A percentile compares a stretch with the other conserved stretches of the same genome.
These are phyloP conservation scores for Rauvolfia tetraphylla DNA, from an alignment of 257 asterid species.

Conservation along the genomic window DNA sequence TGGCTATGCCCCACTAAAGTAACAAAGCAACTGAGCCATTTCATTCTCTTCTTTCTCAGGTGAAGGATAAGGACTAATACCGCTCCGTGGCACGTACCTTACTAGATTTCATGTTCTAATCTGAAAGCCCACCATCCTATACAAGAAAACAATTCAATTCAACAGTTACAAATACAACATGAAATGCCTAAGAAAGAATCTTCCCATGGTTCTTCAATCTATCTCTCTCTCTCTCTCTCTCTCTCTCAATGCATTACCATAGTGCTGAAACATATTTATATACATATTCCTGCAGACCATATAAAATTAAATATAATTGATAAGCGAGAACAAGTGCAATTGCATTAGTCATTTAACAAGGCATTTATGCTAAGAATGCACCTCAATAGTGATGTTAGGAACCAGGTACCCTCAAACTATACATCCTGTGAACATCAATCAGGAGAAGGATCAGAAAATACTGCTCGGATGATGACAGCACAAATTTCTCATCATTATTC, in stretches of 20 bases:
- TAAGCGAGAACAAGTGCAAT: not conserved
- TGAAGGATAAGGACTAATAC: conserved; percentile 64
- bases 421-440: conserved; percentile 83
- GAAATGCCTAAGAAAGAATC: not conserved
- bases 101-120: conserved; percentile 57
- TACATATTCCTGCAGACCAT: not conserved
- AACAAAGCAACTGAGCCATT: conserved; percentile 55
- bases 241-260: not conserved
- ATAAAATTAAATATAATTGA: not conserved
- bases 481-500: conserved; percentile 86
- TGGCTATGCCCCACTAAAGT: conserved; percentile 77
- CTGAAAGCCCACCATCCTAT: conserved; percentile 60
- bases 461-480: conserved; percentile 68
- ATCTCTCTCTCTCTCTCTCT: too few relatives aligned
- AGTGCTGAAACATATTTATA: not conserved
- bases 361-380: not conserved
- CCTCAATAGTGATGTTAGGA: conserved; percentile 57
- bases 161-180: not conserved
- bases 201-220: not conserved
- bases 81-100: conserved; percentile 68
- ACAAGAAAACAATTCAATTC: conserved; percentile 2
- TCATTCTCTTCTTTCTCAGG: conserved; percentile 10
- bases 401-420: conserved; percentile 58
- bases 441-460: conserved; percentile 70
- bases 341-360: not conserved